Percentiles rank a stretch among this genome's conserved stretches.
Evolutionary conservation across 2,329 filamentous ascomycete species (phyloP).

Genomic region (Drechmeria coniospora): DNA sequence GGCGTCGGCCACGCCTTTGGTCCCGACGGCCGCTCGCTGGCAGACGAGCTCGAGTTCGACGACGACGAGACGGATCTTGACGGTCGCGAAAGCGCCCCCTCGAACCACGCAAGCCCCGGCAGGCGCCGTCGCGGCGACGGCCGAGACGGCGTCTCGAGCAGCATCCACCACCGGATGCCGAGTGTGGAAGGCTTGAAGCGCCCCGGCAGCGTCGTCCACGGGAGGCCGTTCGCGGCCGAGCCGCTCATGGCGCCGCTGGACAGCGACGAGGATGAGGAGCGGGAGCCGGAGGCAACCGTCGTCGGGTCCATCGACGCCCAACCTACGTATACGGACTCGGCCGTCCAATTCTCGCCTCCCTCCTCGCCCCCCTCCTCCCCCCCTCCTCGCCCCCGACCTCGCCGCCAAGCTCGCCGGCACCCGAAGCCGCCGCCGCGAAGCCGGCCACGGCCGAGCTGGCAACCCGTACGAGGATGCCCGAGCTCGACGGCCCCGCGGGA

Average conservation of each 20-base stretch:
- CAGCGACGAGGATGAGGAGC: conserved; percentile 34
- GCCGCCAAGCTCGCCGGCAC: too few species aligned
- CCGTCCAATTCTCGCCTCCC: conserved; percentile 71
- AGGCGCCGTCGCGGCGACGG: conserved; percentile 39
- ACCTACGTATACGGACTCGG: conserved; percentile 58
- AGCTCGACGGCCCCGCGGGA: conserved; percentile 27
- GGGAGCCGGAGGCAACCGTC: conserved; percentile 8
- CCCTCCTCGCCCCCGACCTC: too few species aligned
- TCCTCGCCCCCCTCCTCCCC: too few species aligned
- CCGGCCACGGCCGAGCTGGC: conserved; percentile 24
- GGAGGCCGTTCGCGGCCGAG: conserved; percentile 36
- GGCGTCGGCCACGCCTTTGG: conserved; percentile 23
- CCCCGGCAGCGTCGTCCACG: conserved; percentile 37
- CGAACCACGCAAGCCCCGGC: conserved; percentile 24
- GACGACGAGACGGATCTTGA: conserved; percentile 60
- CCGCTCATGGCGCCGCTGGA: conserved; percentile 40
- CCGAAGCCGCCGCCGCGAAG: conserved; percentile 29
- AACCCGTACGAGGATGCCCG: conserved; percentile 21
- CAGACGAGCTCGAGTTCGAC: conserved; percentile 81
- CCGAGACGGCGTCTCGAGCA: conserved; percentile 36
- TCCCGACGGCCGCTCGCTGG: conserved; percentile 58
- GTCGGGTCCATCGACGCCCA: conserved; percentile 10
- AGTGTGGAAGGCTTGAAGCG: conserved; percentile 44
- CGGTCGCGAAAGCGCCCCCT: conserved; percentile 47
- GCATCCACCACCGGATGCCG: conserved; percentile 37